Conservation (phyloP, 106 monocot species). For the Xerophyta viscosa region DNA sequence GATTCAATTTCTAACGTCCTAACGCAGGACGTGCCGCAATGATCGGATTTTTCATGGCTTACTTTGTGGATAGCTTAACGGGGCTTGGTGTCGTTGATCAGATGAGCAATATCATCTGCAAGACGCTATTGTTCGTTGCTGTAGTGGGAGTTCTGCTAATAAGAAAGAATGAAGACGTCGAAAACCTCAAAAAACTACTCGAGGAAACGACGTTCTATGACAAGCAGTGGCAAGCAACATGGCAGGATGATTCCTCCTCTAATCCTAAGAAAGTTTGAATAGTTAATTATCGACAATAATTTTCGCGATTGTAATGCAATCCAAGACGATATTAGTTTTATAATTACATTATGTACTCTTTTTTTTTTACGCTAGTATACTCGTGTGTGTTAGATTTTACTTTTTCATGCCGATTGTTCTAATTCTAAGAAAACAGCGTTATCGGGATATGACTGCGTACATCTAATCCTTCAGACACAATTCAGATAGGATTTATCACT, state of each 20-base stretch:
- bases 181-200: slow-evolving; percentile 56
- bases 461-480: no score
- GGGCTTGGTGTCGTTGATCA: slow-evolving; percentile 74
- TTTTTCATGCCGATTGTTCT: no score
- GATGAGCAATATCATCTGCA: slow-evolving; percentile 88
- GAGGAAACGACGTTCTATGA: slow-evolving; percentile 85
- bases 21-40: slow-evolving; percentile 79
- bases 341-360: no score
- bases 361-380: no score
- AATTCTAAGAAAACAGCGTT: no score
- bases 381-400: no score
- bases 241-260: slow-evolving; percentile 43
- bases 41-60: slow-evolving; percentile 85
- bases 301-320: no score
- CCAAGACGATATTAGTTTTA: no score
- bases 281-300: neutral
- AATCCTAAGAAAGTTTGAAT: slow-evolving; percentile 18
- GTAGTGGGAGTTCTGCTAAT: slow-evolving; percentile 54
- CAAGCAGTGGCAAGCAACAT: slow-evolving; percentile 92
- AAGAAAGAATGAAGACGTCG: slow-evolving; percentile 74
- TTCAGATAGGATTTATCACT: no score
- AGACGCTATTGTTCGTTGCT: slow-evolving; percentile 52
- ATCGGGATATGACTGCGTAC: no score
- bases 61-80: slow-evolving; percentile 75
- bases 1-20: neutral